Conservation (phyloP, 805 yeast species). For the Brettanomyces anomalus region DNA sequence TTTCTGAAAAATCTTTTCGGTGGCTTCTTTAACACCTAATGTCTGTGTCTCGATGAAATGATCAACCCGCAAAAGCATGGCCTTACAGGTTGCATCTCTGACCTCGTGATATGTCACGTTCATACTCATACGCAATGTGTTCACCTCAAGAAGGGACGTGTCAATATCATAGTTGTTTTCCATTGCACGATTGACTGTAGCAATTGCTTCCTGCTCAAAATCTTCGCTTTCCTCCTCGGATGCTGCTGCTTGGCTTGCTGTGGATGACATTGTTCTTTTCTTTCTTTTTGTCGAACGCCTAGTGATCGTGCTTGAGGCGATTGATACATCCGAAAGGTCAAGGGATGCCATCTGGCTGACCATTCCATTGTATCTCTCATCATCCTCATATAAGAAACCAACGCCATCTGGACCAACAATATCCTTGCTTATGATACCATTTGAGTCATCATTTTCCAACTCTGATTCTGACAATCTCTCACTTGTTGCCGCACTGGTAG, state of each 20-base stretch:
- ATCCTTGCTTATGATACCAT: constrained; percentile 18
- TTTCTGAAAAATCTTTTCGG: constrained; percentile 59
- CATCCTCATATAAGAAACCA: constrained; percentile 43
- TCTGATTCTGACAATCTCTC: constrained; percentile 12
- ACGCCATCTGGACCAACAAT: constrained; percentile 41
- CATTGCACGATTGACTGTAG: constrained; percentile 86
- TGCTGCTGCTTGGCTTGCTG: constrained; percentile 25
- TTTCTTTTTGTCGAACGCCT: constrained; percentile 23
- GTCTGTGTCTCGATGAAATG: constrained; percentile 75
- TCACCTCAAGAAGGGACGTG: constrained; percentile 85
- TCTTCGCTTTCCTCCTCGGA: constrained; percentile 48
- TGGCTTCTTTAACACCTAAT: constrained; percentile 66
- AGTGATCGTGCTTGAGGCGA: constrained; percentile 38
- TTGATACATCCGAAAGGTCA: constrained; percentile 38
- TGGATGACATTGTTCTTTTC: constrained; percentile 29
- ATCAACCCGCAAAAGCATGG: constrained; percentile 59
- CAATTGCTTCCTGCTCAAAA: constrained; percentile 83
- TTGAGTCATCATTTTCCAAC: constrained; percentile 7
- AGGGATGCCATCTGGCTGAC: constrained; percentile 34
- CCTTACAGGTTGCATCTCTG: constrained; percentile 67
- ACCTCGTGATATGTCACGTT: constrained; percentile 93
- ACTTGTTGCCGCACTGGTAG: not conserved
- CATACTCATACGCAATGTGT: constrained; percentile 95
- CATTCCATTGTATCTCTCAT: constrained; percentile 37
- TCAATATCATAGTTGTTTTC: constrained; percentile 89